These are phyloP conservation scores for Lichtheimia hyalospora DNA, from an alignment of 371 early-diverging fungal genomes.

Conservation along the genomic window DNA sequence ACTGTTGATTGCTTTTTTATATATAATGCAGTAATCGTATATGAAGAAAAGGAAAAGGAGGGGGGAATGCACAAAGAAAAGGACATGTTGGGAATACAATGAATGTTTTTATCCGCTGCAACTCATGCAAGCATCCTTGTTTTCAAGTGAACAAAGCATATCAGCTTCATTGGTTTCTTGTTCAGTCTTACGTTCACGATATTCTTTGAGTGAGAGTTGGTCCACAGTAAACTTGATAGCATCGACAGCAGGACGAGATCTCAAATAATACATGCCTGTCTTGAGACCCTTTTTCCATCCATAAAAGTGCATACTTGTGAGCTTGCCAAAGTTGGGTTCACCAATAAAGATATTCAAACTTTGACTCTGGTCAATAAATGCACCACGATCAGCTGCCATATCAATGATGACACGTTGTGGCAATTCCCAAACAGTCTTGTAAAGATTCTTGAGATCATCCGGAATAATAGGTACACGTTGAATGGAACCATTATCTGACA, in stretches of 20 bases:
- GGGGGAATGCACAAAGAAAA: not conserved
- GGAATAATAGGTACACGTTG: conserved; percentile 83
- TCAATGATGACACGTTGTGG: conserved; percentile 87
- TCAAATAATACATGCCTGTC: conserved; percentile 99
- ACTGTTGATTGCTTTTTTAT: not conserved
- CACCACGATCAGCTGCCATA: conserved; percentile 93
- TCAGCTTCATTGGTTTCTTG: conserved; percentile 49
- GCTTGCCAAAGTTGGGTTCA: conserved; percentile 87
- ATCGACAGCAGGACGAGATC: conserved; percentile 97
- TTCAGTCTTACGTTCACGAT: conserved; percentile 5
- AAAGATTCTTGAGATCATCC: conserved; percentile 88
- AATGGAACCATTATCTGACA: conserved; percentile 95
- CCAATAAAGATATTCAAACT: conserved; percentile 97
- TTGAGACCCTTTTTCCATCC: conserved; percentile 99
- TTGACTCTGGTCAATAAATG: conserved; percentile 99
- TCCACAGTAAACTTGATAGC: conserved; percentile 95
- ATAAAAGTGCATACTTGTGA: conserved; percentile 99
- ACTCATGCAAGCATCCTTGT: conserved; percentile 88
- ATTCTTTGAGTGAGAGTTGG: conserved; percentile 53
- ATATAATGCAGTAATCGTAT: not conserved
- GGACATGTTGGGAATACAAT: not conserved
- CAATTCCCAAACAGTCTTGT: conserved; percentile 99
- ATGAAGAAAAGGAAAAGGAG: not conserved
- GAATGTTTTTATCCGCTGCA: conserved; percentile 72
- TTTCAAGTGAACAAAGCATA: conserved; percentile 84